Conservation (phyloP, 257 asterid genomes). For the Lycium ferocissimum region DNA sequence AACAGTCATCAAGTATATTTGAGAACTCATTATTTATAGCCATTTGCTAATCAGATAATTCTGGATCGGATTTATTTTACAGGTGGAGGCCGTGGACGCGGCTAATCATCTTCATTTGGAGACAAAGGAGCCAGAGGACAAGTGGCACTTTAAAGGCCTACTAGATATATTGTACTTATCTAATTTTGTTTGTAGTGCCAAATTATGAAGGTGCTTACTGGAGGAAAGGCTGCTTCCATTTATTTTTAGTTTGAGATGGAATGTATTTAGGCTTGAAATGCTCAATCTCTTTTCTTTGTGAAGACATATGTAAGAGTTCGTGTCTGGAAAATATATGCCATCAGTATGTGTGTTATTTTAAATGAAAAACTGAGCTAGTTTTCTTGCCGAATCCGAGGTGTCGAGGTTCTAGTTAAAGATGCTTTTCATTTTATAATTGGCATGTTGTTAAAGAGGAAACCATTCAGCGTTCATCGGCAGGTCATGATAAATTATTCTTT, state of each 20-base stretch:
- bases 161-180: slow-evolving; percentile 20
- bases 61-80: slow-evolving; percentile 19
- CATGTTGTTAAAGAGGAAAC: not conserved
- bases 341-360: not conserved
- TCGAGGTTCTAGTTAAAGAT: not conserved
- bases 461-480: not conserved
- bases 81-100: slow-evolving; percentile 61
- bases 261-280: slow-evolving; percentile 22
- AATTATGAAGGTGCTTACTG: not conserved
- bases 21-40: not conserved
- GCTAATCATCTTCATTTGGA: slow-evolving; percentile 35
- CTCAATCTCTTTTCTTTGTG: not conserved
- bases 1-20: not conserved
- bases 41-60: slow-evolving; percentile 8
- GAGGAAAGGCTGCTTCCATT: slow-evolving; percentile 28
- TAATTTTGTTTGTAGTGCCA: slow-evolving; percentile 5
- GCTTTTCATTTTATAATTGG: not conserved
- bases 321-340: not conserved
- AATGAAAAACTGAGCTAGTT: not conserved
- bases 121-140: slow-evolving; percentile 21
- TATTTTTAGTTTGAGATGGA: slow-evolving; percentile 2
- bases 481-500: not conserved
- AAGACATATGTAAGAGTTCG: not conserved
- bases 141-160: slow-evolving; percentile 39
- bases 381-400: not conserved